phyloP scores from a whole-genome alignment of 805 yeast genomes.

The Hanseniaspora valbyensis region DNA sequence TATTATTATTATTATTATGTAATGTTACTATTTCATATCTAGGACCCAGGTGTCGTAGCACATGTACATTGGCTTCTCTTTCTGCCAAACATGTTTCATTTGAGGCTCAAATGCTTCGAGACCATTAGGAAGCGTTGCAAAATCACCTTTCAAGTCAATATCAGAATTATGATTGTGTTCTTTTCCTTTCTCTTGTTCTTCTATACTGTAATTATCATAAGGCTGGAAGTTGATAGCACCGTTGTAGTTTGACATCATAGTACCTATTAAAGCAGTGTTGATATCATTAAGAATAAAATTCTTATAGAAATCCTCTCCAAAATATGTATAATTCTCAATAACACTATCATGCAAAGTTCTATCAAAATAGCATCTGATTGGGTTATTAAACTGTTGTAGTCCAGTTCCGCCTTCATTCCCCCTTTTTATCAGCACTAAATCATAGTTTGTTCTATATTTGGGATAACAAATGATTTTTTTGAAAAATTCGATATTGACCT shows the following conservation, averaged over 20 bases:
- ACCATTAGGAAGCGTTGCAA: slow-evolving; percentile 1
- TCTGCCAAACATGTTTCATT: not conserved
- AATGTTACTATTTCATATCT: not conserved
- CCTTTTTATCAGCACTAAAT: slow-evolving; percentile 7
- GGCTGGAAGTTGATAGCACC: not conserved
- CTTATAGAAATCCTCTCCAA: not conserved
- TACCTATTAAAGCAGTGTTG: slow-evolving; percentile 11
- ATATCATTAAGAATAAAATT: slow-evolving; percentile 7
- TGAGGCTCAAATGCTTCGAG: slow-evolving; percentile 8
- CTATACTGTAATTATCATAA: too few relatives aligned
- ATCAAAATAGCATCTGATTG: slow-evolving; percentile 14
- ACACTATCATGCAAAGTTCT: not conserved
- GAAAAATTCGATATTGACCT: slow-evolving; percentile 14
- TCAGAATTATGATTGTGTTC: too few relatives aligned
- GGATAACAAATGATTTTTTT: slow-evolving; percentile 15
- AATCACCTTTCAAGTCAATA: slow-evolving; percentile 1
- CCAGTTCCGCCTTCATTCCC: not conserved
- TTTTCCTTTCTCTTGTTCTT: too few relatives aligned
- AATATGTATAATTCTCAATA: not conserved
- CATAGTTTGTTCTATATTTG: slow-evolving; percentile 14
- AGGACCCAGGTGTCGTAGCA: slow-evolving; percentile 13
- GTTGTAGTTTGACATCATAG: slow-evolving; percentile 12
- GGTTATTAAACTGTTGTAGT: slow-evolving; percentile 15
- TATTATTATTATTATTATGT: too few relatives aligned
- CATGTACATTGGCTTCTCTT: slow-evolving; percentile 6